Conservation (phyloP, 768 basidiomycete species). For the Myochromella boudieri region DNA sequence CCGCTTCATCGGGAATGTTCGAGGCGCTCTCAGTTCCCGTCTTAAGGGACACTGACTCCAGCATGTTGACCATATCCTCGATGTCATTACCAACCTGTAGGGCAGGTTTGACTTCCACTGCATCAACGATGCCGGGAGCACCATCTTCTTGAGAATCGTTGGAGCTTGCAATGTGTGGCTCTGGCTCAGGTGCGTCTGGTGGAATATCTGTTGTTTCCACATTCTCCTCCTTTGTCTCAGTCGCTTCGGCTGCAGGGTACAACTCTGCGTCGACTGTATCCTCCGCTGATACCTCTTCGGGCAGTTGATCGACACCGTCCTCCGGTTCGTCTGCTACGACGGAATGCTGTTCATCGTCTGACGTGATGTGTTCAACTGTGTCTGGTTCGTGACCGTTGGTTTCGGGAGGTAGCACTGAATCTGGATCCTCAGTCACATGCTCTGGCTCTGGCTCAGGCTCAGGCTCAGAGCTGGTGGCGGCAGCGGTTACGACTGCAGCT, state of each 20-base stretch:
- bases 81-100: constrained; percentile 39
- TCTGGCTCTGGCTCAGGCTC: constrained; percentile 5
- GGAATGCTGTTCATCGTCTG: neutral
- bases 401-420: neutral
- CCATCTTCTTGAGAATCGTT: neutral
- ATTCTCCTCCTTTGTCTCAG: neutral
- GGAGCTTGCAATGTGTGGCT: neutral
- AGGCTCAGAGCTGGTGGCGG: constrained; percentile 4
- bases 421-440: neutral
- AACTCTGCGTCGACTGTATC: neutral
- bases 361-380: neutral
- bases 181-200: neutral
- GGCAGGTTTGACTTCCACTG: constrained; percentile 14
- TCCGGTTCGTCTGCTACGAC: constrained; percentile 4
- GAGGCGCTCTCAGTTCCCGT: constrained; percentile 40
- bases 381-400: constrained; percentile 4
- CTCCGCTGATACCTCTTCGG: constrained; percentile 1
- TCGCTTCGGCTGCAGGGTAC: neutral
- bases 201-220: neutral
- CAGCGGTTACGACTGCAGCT: neutral
- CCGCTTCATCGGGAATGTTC: constrained; percentile 55
- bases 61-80: constrained; percentile 66
- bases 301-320: neutral
- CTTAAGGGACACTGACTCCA: constrained; percentile 46
- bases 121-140: neutral